Evolutionary conservation across 768 basidiomycete species (phyloP).

Genomic region (Arthromyces matolae): DNA sequence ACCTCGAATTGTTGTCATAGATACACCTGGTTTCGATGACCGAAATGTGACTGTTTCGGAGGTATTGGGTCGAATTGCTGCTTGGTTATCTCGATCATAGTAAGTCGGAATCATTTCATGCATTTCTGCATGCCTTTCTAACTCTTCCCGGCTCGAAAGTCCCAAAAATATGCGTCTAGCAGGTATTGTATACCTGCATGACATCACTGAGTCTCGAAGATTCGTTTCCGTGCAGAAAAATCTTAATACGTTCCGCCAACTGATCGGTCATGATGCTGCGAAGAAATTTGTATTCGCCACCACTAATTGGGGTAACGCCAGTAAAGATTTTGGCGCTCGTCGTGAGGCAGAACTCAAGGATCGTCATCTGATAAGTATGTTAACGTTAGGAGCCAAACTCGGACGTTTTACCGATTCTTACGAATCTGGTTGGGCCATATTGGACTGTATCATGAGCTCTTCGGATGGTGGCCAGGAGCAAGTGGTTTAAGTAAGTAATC

Average conservation of each 20-base stretch:
- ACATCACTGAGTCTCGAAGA: slow-evolving; percentile 6
- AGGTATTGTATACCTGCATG: slow-evolving; percentile 6
- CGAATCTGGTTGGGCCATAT: slow-evolving; percentile 1
- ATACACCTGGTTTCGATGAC: slow-evolving; percentile 12
- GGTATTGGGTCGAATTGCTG: slow-evolving; percentile 2
- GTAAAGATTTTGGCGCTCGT: neutral
- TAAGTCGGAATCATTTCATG: neutral
- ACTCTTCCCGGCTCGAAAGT: neutral
- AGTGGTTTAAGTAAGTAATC: too few relatives aligned
- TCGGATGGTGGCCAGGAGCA: too few relatives aligned
- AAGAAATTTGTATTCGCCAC: neutral
- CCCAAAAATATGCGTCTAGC: neutral
- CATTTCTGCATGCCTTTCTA: neutral
- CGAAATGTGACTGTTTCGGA: neutral
- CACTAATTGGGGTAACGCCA: slow-evolving; percentile 3
- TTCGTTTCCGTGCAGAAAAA: neutral
- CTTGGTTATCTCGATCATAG: slow-evolving; percentile 7
- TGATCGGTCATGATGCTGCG: neutral
- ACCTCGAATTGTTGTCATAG: slow-evolving; percentile 8
- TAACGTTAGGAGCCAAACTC: neutral
- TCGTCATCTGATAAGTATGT: slow-evolving; percentile 4
- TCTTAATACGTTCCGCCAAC: neutral
- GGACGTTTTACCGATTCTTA: neutral
- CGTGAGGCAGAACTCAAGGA: slow-evolving; percentile 6
- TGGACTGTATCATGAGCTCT: too few relatives aligned